Base-by-base conservation (phyloP, 371 early-diverging fungal species). In the Mucor ambiguus region DNA sequence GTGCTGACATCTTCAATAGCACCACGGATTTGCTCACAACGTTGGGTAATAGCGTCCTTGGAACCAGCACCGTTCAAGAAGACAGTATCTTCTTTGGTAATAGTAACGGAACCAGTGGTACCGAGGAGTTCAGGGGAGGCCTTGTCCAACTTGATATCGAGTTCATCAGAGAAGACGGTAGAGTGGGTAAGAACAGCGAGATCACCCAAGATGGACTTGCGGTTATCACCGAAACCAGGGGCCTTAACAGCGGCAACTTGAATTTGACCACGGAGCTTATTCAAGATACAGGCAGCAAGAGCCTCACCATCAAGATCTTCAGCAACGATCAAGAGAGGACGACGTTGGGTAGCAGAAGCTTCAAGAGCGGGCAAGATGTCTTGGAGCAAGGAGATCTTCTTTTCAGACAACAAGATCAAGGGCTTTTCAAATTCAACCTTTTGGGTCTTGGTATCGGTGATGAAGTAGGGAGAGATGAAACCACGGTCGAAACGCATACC, bases 401-500 rank as follows among this genome's bases (percentile, higher is more conserved):
- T 93, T 83, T 98, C 98, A 54, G 94, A 93, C 48, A 98, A 84
- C 64, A 98, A 83, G 72, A 98, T 91, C 79, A 96, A 80, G 52
- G 98, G 98, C 84, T 98, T 98, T 87, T 98, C 98, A 63, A 98
- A 96, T 82, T 98, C 98, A 66, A 96, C 96, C 85, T 96, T 97
- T 80, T 97, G 96, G 63, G 92, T 83, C 89, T 96, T 95, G 78
- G 96, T 87, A 75, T 98, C 97, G 76, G 97, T 98, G 80, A 98
- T 96, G 78, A 98, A 98, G 90, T 98, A 97, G 38, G 98, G 98
- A 37, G 97, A 97, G 77, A 97, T 96, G 90, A 90, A 98, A 62
- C 98, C 98, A 73, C 98, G 97, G 85, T 98, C 98, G 80, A 98
- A 98, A 66, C 96, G 92, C 98, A 98, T 98, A 71, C 98, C 97